Percentiles rank a stretch among this genome's conserved stretches.
Evolutionary conservation across 257 asterid genomes (phyloP).

Genomic region (Ehretia macrophylla): DNA sequence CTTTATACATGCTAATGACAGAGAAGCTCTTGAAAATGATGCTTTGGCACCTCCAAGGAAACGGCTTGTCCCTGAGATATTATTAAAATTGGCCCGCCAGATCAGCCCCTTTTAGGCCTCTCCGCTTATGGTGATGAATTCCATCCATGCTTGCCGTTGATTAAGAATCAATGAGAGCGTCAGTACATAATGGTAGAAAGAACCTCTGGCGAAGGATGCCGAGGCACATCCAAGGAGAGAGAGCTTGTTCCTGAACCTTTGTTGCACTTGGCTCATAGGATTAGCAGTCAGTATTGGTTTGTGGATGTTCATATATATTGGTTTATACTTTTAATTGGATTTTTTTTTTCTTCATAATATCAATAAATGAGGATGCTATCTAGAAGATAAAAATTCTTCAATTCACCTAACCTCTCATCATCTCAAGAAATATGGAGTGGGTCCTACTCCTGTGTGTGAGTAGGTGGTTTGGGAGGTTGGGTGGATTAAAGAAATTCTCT

Average conservation of each 20-base stretch:
- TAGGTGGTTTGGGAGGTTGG: too few relatives aligned
- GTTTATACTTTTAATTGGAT: too few relatives aligned
- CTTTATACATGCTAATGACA: slow-evolving; percentile 62
- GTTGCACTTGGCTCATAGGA: background rate
- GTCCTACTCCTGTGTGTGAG: too few relatives aligned
- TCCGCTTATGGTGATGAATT: background rate
- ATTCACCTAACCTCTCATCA: too few relatives aligned
- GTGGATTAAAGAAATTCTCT: too few relatives aligned
- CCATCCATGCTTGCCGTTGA: background rate
- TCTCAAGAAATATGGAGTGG: too few relatives aligned
- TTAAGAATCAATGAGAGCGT: background rate
- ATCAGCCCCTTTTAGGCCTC: slow-evolving; percentile 69
- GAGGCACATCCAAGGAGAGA: background rate
- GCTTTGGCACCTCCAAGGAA: slow-evolving; percentile 66
- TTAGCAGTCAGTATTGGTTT: too few relatives aligned
- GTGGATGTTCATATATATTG: too few relatives aligned
- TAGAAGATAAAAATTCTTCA: too few relatives aligned
- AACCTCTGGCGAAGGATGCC: slow-evolving; percentile 5
- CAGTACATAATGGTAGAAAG: slow-evolving; percentile 1
- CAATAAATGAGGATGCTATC: too few relatives aligned
- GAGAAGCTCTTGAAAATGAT: slow-evolving; percentile 70
- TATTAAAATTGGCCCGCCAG: slow-evolving; percentile 57
- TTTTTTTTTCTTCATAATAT: too few relatives aligned
- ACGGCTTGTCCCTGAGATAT: slow-evolving; percentile 75
- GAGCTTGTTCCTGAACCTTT: slow-evolving; percentile 1